These are phyloP conservation scores for Deuterostichococcus epilithicus DNA, from an alignment of 139 green algal genomes.

Conservation along the genomic window DNA sequence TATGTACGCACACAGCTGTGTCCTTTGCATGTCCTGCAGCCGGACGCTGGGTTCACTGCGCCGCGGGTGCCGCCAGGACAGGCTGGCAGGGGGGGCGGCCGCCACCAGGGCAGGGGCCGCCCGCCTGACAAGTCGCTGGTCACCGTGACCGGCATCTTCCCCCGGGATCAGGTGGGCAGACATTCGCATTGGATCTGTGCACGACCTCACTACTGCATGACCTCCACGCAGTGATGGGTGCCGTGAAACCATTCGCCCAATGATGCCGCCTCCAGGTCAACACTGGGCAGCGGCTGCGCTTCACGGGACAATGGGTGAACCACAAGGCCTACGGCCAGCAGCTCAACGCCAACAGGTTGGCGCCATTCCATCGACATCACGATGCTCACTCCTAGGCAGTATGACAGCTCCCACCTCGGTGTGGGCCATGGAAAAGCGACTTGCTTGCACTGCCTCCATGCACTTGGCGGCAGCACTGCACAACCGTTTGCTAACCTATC, in stretches of 20 bases:
- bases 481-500: too few relatives aligned
- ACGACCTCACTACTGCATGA: too few relatives aligned
- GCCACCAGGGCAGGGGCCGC: neutral
- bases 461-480: too few relatives aligned
- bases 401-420: too few relatives aligned
- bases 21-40: neutral
- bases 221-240: too few relatives aligned
- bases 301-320: slow-evolving; percentile 1
- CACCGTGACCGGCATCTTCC: slow-evolving; percentile 10
- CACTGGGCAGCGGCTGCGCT: slow-evolving; percentile 3
- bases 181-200: too few relatives aligned
- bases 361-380: too few relatives aligned
- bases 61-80: neutral
- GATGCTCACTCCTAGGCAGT: too few relatives aligned
- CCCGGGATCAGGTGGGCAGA: neutral
- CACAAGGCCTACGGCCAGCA: slow-evolving; percentile 9
- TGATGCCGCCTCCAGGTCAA: neutral
- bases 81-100: neutral
- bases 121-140: neutral
- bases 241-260: too few relatives aligned
- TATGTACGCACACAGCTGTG: neutral
- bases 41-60: neutral
- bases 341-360: neutral
- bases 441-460: too few relatives aligned
- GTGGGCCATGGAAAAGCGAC: too few relatives aligned